A percentile compares a stretch with the other conserved stretches of the same genome.
These are phyloP conservation scores for Saccharomycopsis microspora DNA, from an alignment of 805 yeast species.

Conservation along the genomic window DNA sequence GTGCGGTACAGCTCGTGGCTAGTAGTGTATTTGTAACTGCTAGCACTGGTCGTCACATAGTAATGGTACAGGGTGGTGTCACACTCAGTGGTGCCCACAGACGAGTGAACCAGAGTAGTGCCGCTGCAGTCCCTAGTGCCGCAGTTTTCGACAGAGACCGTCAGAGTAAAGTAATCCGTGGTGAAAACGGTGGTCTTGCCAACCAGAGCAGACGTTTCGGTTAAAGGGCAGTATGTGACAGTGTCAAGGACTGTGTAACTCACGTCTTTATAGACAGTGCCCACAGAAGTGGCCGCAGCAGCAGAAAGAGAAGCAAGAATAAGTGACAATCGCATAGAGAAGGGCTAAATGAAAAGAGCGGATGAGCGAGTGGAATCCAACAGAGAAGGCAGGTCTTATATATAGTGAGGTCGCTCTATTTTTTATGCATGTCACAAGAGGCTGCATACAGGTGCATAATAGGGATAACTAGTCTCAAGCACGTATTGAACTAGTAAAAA, in stretches of 20 bases:
- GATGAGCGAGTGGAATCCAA: too few relatives aligned
- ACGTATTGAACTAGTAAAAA: too few relatives aligned
- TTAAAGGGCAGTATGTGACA: constrained; percentile 1
- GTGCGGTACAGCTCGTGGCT: neutral
- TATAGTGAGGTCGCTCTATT: too few relatives aligned
- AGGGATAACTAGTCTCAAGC: too few relatives aligned
- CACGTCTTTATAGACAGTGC: neutral
- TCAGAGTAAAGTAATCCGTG: constrained; percentile 1
- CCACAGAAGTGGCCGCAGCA: neutral
- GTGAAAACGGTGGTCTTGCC: neutral
- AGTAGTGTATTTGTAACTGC: neutral
- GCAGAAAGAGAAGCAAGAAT: too few relatives aligned
- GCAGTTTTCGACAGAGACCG: constrained; percentile 2
- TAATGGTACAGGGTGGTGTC: neutral
- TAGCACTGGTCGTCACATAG: neutral
- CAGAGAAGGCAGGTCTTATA: too few relatives aligned
- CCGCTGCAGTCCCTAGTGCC: constrained; percentile 1
- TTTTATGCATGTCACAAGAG: too few relatives aligned
- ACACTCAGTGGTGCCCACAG: neutral
- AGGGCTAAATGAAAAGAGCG: too few relatives aligned
- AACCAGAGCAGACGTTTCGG: neutral
- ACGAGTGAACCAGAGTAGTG: neutral
- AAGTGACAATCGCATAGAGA: too few relatives aligned
- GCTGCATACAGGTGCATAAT: too few relatives aligned
- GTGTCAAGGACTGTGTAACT: neutral